A percentile compares a stretch with the other conserved stretches of the same genome.
phyloP scores from a whole-genome alignment of 805 yeast species.

The Candida montana region DNA sequence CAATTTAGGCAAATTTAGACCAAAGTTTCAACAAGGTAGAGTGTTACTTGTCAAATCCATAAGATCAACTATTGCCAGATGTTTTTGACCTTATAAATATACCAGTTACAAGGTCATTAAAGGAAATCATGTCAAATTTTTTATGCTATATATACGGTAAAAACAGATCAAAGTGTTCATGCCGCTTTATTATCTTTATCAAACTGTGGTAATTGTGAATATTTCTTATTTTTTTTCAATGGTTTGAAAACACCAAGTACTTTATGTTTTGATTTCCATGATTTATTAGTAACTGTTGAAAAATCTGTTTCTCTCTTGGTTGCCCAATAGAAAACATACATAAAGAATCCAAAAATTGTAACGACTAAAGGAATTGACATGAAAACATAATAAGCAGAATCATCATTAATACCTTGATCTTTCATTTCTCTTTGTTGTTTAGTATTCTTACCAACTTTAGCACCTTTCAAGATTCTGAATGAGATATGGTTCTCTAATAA shows the following conservation, averaged over 20 bases:
- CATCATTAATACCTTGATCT: conserved; percentile 41
- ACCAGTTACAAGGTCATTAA: too few species aligned
- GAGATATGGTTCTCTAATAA: conserved; percentile 46
- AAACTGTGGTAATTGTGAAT: conserved; percentile 37
- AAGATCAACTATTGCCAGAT: too few species aligned
- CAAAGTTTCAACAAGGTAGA: too few species aligned
- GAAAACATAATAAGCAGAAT: conserved; percentile 56
- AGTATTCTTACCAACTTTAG: conserved; percentile 36
- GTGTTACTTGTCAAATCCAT: too few species aligned
- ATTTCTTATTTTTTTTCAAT: conserved; percentile 32
- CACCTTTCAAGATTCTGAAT: conserved; percentile 36
- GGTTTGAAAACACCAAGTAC: conserved; percentile 36
- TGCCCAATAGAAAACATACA: conserved; percentile 58
- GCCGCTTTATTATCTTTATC: conserved; percentile 19
- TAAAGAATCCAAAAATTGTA: conserved; percentile 48
- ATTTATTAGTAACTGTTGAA: conserved; percentile 34
- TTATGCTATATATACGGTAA: conserved; percentile 2
- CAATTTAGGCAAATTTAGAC: conserved; percentile 9
- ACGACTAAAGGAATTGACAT: conserved; percentile 67
- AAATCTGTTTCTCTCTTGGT: conserved; percentile 55
- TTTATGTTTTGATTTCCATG: conserved; percentile 31
- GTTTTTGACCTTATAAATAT: too few species aligned
- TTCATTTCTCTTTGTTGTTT: conserved; percentile 38
- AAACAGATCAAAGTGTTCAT: not conserved
- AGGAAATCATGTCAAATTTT: too few species aligned